phyloP scores from a whole-genome alignment of 2,329 filamentous ascomycete species.

The Bipolaris bicolor region DNA sequence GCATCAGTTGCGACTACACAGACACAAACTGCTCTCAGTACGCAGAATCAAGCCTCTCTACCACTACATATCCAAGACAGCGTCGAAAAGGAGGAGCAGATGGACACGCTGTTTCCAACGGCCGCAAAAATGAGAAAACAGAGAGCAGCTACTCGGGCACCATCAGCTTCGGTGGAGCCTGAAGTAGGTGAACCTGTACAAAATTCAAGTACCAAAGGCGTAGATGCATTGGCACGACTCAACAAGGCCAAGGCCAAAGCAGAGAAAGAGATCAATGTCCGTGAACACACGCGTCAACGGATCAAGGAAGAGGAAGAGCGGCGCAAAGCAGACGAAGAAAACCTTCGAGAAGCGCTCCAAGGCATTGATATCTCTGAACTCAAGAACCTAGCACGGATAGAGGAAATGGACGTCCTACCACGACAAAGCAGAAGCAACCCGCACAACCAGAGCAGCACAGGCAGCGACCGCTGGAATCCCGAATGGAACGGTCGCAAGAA shows the following conservation, averaged over 20 bases:
- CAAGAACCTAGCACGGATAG: slow-evolving; percentile 74
- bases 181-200: slow-evolving; percentile 48
- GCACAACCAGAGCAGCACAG: slow-evolving; percentile 33
- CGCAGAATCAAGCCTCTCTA: slow-evolving; percentile 33
- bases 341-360: slow-evolving; percentile 62
- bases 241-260: slow-evolving; percentile 53
- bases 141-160: slow-evolving; percentile 51
- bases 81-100: slow-evolving; percentile 58
- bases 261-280: slow-evolving; percentile 67
- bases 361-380: slow-evolving; percentile 75
- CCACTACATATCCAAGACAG: slow-evolving; percentile 48
- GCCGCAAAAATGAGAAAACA: slow-evolving; percentile 80
- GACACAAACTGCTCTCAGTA: slow-evolving; percentile 24
- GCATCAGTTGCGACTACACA: slow-evolving; percentile 17
- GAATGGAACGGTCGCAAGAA: slow-evolving; percentile 94
- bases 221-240: slow-evolving; percentile 52
- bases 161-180: slow-evolving; percentile 37
- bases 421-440: slow-evolving; percentile 32
- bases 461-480: slow-evolving; percentile 78
- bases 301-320: slow-evolving; percentile 60
- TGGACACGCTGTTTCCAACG: slow-evolving; percentile 77
- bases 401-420: slow-evolving; percentile 71
- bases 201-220: slow-evolving; percentile 26
- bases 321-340: slow-evolving; percentile 68
- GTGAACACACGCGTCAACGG: slow-evolving; percentile 52